These are phyloP conservation scores for Colletotrichum incanum DNA, from an alignment of 2,329 filamentous ascomycete species.

Conservation along the genomic window DNA sequence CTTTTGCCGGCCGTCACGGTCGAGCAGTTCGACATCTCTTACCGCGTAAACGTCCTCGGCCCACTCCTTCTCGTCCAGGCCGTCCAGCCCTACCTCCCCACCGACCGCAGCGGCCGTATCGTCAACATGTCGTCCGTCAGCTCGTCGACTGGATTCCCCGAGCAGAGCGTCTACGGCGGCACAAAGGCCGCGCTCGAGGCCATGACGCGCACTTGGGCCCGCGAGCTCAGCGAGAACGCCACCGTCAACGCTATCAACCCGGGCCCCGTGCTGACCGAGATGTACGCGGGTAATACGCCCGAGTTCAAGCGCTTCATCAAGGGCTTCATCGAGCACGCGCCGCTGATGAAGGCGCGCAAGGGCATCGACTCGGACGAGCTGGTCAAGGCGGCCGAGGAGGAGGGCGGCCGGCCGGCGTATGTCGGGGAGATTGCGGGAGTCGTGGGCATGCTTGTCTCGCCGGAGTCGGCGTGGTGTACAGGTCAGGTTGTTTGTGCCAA, in stretches of 20 bases:
- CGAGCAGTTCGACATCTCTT: constrained; percentile 79
- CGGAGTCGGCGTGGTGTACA: constrained; percentile 83
- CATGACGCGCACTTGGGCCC: constrained; percentile 73
- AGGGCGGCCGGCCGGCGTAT: constrained; percentile 74
- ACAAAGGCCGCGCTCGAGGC: constrained; percentile 73
- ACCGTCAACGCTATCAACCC: constrained; percentile 74
- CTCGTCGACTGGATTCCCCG: constrained; percentile 67
- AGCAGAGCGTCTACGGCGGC: constrained; percentile 71
- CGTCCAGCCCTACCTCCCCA: constrained; percentile 77
- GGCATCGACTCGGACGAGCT: constrained; percentile 75
- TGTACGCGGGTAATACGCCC: constrained; percentile 63
- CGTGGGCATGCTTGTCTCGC: constrained; percentile 81
- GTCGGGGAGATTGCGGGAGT: constrained; percentile 81
- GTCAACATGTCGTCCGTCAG: constrained; percentile 71
- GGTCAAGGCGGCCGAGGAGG: constrained; percentile 70
- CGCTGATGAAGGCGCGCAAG: constrained; percentile 73
- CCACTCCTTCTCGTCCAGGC: constrained; percentile 85
- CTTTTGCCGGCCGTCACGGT: constrained; percentile 73
- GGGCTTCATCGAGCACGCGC: constrained; percentile 67
- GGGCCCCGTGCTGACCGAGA: constrained; percentile 68
- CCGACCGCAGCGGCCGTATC: constrained; percentile 73
- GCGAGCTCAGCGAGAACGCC: constrained; percentile 67
- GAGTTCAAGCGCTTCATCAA: constrained; percentile 61
- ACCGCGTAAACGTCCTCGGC: constrained; percentile 86
- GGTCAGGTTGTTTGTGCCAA: constrained; percentile 87